Conservation (phyloP, 305 asterid species). For the Ajuga reptans region DNA sequence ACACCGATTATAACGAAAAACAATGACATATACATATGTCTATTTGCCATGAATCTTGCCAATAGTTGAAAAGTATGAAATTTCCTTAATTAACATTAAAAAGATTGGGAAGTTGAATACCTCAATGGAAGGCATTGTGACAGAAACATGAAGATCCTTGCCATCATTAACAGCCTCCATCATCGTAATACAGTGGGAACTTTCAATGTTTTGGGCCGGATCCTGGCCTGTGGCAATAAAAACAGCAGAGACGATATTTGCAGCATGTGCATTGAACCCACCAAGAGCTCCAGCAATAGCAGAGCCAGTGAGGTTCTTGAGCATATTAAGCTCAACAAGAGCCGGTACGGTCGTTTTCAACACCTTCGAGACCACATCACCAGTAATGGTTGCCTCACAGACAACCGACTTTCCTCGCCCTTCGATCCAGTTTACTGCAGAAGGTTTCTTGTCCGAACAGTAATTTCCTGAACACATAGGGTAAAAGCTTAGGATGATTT, state of each 20-base stretch:
- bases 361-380: constrained; percentile 57
- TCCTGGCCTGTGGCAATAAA: constrained; percentile 92
- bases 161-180: constrained; percentile 83
- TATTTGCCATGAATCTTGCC: background rate
- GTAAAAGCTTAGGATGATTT: background rate
- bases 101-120: constrained; percentile 29
- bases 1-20: background rate
- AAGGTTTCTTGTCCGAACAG: constrained; percentile 88
- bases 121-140: constrained; percentile 94
- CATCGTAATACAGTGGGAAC: constrained; percentile 91
- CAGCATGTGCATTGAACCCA: constrained; percentile 87
- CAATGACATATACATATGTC: too few relatives aligned
- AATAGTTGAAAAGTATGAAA: background rate
- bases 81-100: background rate
- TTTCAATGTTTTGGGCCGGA: constrained; percentile 91
- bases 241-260: constrained; percentile 78
- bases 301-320: constrained; percentile 82
- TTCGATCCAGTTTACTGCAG: constrained; percentile 85
- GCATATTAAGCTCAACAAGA: constrained; percentile 87
- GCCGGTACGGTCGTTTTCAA: constrained; percentile 57
- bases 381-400: constrained; percentile 61
- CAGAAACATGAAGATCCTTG: constrained; percentile 73
- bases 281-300: constrained; percentile 92
- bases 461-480: constrained; percentile 47
- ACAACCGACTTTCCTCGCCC: constrained; percentile 94